A percentile compares a stretch with the other conserved stretches of the same genome.
These are phyloP conservation scores for Annona squamosa DNA, from an alignment of 164 flowering plant genomes.

Conservation along the genomic window DNA sequence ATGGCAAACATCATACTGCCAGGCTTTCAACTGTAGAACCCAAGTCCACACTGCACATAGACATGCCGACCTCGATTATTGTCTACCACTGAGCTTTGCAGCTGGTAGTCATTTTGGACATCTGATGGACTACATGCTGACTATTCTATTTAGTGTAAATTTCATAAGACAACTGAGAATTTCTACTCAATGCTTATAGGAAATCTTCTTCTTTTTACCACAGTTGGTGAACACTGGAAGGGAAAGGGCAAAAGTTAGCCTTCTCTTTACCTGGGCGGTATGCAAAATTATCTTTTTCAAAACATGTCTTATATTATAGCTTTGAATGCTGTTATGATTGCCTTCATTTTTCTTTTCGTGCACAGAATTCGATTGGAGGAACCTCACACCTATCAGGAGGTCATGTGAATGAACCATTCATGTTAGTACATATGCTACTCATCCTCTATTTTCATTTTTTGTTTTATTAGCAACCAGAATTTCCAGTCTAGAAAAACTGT, in stretches of 20 bases:
- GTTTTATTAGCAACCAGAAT: too few species aligned
- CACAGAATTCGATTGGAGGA: slow-evolving; percentile 94
- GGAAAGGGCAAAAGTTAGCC: slow-evolving; percentile 89
- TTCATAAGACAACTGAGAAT: too few species aligned
- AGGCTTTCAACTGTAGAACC: too few species aligned
- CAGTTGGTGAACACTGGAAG: slow-evolving; percentile 89
- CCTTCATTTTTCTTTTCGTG: slow-evolving; percentile 6
- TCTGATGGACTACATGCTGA: background rate
- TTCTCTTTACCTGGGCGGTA: slow-evolving; percentile 96
- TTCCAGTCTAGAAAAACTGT: background rate
- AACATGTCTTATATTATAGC: background rate
- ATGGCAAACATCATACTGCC: too few species aligned
- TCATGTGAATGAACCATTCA: slow-evolving; percentile 86
- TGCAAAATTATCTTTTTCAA: slow-evolving; percentile 13
- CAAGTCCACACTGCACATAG: too few species aligned
- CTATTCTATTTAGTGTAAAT: background rate
- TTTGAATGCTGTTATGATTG: background rate
- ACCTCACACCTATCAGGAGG: slow-evolving; percentile 70
- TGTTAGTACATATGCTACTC: slow-evolving; percentile 35
- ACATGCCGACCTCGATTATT: too few species aligned
- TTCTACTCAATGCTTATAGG: background rate
- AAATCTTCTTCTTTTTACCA: slow-evolving; percentile 9
- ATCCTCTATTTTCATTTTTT: background rate
- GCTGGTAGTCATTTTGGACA: too few species aligned
- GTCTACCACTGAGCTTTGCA: too few species aligned